Conservation (phyloP, 1,284 basidiomycete genomes). For the Coniophora puteana region DNA sequence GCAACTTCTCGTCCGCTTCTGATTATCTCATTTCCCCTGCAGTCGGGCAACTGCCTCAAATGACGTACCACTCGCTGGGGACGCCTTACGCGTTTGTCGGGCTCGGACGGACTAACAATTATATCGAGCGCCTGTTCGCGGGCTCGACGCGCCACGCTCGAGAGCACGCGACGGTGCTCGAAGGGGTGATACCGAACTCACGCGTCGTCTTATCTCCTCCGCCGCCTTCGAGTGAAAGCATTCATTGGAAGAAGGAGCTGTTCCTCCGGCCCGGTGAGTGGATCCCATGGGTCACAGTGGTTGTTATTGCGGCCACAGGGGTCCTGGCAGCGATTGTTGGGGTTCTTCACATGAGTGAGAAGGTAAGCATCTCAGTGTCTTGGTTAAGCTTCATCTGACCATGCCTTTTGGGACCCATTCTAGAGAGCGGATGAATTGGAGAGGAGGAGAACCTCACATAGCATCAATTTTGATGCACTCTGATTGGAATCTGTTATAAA, state of each 20-base stretch:
- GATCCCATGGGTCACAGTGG: constrained; percentile 95
- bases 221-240: constrained; percentile 37
- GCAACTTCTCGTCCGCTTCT: constrained; percentile 1
- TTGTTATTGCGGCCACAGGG: constrained; percentile 72
- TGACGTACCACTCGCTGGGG: constrained; percentile 84
- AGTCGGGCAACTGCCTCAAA: constrained; percentile 93
- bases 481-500: constrained; percentile 30
- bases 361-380: constrained; percentile 45
- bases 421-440: constrained; percentile 93
- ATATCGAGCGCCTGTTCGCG: constrained; percentile 95
- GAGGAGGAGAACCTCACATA: constrained; percentile 80
- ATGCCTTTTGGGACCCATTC: constrained; percentile 9
- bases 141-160: constrained; percentile 76
- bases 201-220: constrained; percentile 94
- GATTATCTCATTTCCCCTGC: constrained; percentile 9
- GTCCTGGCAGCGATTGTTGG: constrained; percentile 82
- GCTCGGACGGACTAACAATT: constrained; percentile 98
- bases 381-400: constrained; percentile 4
- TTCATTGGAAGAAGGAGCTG: constrained; percentile 84
- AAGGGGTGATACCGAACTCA: constrained; percentile 96
- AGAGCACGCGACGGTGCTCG: constrained; percentile 84
- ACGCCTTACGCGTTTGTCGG: constrained; percentile 97
- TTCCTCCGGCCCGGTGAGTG: constrained; percentile 94
- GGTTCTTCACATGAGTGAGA: constrained; percentile 88
- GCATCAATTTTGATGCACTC: constrained; percentile 96